Evolutionary conservation across 2,329 filamentous ascomycete species (phyloP).

Genomic region (Xylariaceae sp.): DNA sequence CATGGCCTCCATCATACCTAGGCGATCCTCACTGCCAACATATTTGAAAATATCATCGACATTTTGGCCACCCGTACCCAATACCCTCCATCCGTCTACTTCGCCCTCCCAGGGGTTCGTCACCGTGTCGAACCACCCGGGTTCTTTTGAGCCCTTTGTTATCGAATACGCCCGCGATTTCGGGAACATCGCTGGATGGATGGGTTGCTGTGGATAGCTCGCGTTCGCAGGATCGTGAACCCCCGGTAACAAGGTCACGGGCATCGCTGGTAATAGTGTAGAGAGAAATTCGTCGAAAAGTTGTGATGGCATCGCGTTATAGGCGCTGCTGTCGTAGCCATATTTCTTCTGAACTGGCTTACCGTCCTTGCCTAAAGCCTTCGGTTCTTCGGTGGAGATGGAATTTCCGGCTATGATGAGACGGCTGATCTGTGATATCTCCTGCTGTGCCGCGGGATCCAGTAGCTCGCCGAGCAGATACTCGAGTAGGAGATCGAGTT

Average conservation of each 20-base stretch:
- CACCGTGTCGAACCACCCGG: conserved; percentile 79
- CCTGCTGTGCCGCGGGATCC: conserved; percentile 54
- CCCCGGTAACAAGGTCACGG: conserved; percentile 85
- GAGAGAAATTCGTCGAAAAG: conserved; percentile 81
- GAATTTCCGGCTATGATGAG: conserved; percentile 92
- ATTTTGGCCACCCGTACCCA: conserved; percentile 88
- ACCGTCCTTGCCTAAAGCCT: conserved; percentile 34
- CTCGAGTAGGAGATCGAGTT: conserved; percentile 75
- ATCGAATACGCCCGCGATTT: conserved; percentile 64
- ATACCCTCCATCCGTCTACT: conserved; percentile 81
- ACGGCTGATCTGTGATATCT: conserved; percentile 67
- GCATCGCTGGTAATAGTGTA: conserved; percentile 76
- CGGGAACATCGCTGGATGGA: conserved; percentile 90
- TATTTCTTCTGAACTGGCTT: conserved; percentile 67
- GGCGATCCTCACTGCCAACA: conserved; percentile 68
- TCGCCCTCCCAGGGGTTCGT: conserved; percentile 94
- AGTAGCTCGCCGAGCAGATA: conserved; percentile 82
- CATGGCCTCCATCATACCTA: conserved; percentile 93
- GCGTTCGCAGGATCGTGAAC: conserved; percentile 82
- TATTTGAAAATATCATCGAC: conserved; percentile 94
- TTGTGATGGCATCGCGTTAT: conserved; percentile 81
- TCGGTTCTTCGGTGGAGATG: conserved; percentile 46
- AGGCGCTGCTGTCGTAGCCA: conserved; percentile 84
- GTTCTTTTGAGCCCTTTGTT: conserved; percentile 40
- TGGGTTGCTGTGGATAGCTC: conserved; percentile 85